Conservation (phyloP, 73 alveolate genomes). For the Uronychia binucleata region DNA sequence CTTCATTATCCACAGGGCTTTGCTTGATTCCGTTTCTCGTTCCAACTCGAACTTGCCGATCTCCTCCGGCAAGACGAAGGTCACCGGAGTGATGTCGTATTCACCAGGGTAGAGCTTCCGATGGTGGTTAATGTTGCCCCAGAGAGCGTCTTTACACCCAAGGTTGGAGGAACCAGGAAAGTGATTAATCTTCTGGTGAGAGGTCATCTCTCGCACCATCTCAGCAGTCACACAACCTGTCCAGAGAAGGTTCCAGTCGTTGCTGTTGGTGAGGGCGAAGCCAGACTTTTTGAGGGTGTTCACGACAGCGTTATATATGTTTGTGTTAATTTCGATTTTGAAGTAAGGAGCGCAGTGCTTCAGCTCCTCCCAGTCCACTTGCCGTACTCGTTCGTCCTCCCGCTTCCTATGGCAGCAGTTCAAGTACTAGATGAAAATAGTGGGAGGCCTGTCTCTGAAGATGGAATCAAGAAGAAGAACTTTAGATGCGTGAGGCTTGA, state of each 20-base stretch:
- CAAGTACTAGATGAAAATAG: background rate
- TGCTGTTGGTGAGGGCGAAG: slow-evolving; percentile 29
- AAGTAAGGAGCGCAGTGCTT: slow-evolving; percentile 27
- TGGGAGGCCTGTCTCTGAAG: background rate
- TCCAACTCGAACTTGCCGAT: slow-evolving; percentile 53
- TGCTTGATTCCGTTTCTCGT: slow-evolving; percentile 20
- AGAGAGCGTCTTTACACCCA: slow-evolving; percentile 91
- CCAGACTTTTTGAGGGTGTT: slow-evolving; percentile 80
- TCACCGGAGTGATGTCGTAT: slow-evolving; percentile 14
- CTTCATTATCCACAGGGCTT: slow-evolving; percentile 64
- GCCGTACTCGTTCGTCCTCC: background rate
- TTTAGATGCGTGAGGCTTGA: slow-evolving; percentile 32
- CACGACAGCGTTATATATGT: slow-evolving; percentile 71
- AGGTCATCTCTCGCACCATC: slow-evolving; percentile 1
- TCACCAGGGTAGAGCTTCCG: slow-evolving; percentile 59
- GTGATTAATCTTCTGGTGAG: slow-evolving; percentile 82
- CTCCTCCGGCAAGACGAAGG: slow-evolving; percentile 34
- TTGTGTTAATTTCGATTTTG: slow-evolving; percentile 57
- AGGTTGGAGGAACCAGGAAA: slow-evolving; percentile 88
- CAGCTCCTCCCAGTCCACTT: slow-evolving; percentile 2
- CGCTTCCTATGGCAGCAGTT: background rate
- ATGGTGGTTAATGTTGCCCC: slow-evolving; percentile 57
- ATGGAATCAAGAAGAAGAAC: background rate
- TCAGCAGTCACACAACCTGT: slow-evolving; percentile 62
- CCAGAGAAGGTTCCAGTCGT: slow-evolving; percentile 67